A percentile compares a stretch with the other conserved stretches of the same genome.
These are phyloP conservation scores for Parastagonospora avenae DNA, from an alignment of 2,329 filamentous ascomycete species.

Conservation along the genomic window DNA sequence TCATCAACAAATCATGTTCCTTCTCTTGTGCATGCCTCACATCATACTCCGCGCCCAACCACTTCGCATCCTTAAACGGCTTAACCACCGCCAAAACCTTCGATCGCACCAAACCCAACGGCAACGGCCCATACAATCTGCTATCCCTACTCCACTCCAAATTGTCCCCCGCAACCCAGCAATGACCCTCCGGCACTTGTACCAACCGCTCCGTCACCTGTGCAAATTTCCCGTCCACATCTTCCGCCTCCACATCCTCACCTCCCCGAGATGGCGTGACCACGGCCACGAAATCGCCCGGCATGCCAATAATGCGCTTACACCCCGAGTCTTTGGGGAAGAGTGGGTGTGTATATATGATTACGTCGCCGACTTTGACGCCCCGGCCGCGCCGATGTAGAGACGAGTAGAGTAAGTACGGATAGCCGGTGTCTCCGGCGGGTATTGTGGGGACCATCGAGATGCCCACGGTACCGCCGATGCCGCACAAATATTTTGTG, in stretches of 20 bases:
- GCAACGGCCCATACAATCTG: constrained; percentile 82
- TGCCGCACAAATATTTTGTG: constrained; percentile 60
- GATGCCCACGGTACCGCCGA: constrained; percentile 70
- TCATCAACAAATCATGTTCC: constrained; percentile 15
- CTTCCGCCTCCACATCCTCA: constrained; percentile 27
- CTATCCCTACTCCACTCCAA: constrained; percentile 83
- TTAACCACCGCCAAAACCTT: constrained; percentile 67
- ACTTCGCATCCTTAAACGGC: constrained; percentile 31
- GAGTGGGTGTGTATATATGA: constrained; percentile 78
- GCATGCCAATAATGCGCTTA: constrained; percentile 71
- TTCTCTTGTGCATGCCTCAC: constrained; percentile 10
- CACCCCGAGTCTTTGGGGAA: constrained; percentile 63
- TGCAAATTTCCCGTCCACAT: constrained; percentile 32
- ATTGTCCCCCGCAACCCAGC: constrained; percentile 91
- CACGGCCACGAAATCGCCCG: constrained; percentile 72
- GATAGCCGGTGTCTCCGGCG: constrained; percentile 14
- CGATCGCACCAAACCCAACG: constrained; percentile 80
- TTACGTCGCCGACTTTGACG: constrained; percentile 79
- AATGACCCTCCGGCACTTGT: constrained; percentile 87
- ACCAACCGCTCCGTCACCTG: constrained; percentile 59
- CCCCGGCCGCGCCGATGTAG: constrained; percentile 60
- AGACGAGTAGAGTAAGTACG: constrained; percentile 32
- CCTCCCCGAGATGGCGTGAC: constrained; percentile 60
- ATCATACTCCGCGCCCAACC: constrained; percentile 26
- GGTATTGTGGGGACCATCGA: constrained; percentile 88